A percentile compares a stretch with the other conserved stretches of the same genome.
These are phyloP conservation scores for Vaccinium corymbosum DNA, from an alignment of 148 eudicot genomes.

Conservation along the genomic window DNA sequence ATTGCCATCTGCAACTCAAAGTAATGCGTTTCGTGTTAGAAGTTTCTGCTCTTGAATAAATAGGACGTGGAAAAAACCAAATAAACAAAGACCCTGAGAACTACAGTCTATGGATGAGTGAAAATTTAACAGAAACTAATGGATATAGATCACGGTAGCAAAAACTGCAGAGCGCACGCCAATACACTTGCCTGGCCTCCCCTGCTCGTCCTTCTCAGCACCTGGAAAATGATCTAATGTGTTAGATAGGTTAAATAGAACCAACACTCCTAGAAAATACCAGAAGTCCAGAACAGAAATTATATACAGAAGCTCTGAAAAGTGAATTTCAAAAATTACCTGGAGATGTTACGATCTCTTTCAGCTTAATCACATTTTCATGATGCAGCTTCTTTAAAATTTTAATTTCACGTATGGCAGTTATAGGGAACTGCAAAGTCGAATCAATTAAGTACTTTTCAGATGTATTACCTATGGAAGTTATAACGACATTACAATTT, in stretches of 20 bases:
- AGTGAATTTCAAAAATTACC: slow-evolving; percentile 25
- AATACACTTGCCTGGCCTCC: slow-evolving; percentile 20
- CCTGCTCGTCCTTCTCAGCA: slow-evolving; percentile 25
- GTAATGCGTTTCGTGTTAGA: not conserved
- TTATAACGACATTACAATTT: not conserved
- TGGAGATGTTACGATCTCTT: slow-evolving; percentile 54
- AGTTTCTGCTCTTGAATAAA: not conserved
- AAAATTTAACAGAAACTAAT: not conserved
- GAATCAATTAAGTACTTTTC: slow-evolving; percentile 1
- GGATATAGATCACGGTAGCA: not conserved
- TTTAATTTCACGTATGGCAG: slow-evolving; percentile 53
- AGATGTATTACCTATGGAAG: not conserved
- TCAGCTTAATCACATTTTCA: slow-evolving; percentile 45
- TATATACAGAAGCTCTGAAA: not conserved
- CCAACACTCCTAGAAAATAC: not conserved
- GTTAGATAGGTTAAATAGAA: not conserved
- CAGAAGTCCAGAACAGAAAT: not conserved
- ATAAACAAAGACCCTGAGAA: not conserved
- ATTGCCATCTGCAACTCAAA: slow-evolving; percentile 37
- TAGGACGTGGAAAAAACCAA: not conserved
- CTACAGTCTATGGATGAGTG: not conserved
- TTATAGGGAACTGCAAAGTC: slow-evolving; percentile 47
- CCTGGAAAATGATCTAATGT: slow-evolving; percentile 15
- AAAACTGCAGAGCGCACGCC: not conserved
- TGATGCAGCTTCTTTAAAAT: slow-evolving; percentile 40